Evolutionary conservation across 1,139 yeast species (phyloP).

Genomic region (Yamadazyma sp.): DNA sequence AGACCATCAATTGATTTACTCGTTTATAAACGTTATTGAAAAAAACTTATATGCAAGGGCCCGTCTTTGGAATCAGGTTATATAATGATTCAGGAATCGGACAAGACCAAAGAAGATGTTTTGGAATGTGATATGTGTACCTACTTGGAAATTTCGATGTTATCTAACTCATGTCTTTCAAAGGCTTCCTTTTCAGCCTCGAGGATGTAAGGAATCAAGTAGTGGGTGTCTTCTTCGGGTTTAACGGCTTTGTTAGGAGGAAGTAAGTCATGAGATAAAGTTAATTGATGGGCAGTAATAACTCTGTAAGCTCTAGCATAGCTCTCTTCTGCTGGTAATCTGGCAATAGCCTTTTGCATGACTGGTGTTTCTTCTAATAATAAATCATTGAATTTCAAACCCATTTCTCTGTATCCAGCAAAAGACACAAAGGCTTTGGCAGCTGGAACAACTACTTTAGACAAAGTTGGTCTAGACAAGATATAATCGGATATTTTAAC

Average conservation of each 20-base stretch:
- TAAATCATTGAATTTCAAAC: constrained; percentile 85
- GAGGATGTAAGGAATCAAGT: constrained; percentile 82
- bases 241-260: constrained; percentile 78
- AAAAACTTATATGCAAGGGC: constrained; percentile 7
- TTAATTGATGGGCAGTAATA: constrained; percentile 86
- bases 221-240: constrained; percentile 82
- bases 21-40: constrained; percentile 1
- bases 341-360: constrained; percentile 81
- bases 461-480: constrained; percentile 75
- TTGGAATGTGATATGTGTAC: neutral
- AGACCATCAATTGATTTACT: neutral
- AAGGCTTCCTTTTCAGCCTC: constrained; percentile 92
- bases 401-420: constrained; percentile 93
- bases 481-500: constrained; percentile 81
- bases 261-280: constrained; percentile 80
- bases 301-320: constrained; percentile 93
- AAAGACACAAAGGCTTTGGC: constrained; percentile 70
- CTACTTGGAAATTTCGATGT: constrained; percentile 46
- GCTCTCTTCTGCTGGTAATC: constrained; percentile 80
- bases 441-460: constrained; percentile 74
- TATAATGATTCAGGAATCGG: neutral
- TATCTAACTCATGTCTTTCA: constrained; percentile 87
- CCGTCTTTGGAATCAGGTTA: neutral
- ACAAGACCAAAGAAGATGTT: neutral
- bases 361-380: constrained; percentile 83